Conservation (phyloP, 768 basidiomycete genomes). For the Tricholoma flavovirens region DNA sequence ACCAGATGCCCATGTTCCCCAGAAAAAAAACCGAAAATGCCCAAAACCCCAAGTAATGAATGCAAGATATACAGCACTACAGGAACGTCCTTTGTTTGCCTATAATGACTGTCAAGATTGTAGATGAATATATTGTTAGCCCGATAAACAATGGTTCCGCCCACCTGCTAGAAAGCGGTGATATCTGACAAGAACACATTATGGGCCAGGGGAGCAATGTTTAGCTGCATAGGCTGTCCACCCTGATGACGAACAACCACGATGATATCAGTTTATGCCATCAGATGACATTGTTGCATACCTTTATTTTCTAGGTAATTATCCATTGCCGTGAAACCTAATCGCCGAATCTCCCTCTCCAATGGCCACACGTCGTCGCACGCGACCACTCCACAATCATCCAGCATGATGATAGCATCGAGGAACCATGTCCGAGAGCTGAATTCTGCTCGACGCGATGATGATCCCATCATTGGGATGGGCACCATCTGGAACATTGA, state of each 20-base stretch:
- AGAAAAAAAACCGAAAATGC: neutral
- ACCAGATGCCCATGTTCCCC: neutral
- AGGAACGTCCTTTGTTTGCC: neutral
- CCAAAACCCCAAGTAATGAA: neutral
- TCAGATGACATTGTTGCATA: conserved; percentile 5
- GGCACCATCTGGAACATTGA: conserved; percentile 40
- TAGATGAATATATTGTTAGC: neutral
- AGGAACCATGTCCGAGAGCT: conserved; percentile 45
- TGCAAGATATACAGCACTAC: neutral
- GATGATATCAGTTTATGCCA: neutral
- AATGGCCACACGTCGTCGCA: conserved; percentile 45
- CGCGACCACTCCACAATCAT: conserved; percentile 42
- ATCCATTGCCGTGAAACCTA: conserved; percentile 46
- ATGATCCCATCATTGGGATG: conserved; percentile 27
- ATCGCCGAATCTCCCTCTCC: conserved; percentile 41
- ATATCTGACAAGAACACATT: neutral
- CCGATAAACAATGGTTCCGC: neutral
- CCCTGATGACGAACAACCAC: conserved; percentile 8
- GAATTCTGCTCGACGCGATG: conserved; percentile 30
- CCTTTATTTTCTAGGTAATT: conserved; percentile 41
- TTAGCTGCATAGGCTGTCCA: conserved; percentile 19
- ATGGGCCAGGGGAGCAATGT: conserved; percentile 9
- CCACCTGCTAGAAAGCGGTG: neutral
- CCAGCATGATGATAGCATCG: conserved; percentile 39
- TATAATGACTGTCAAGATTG: neutral